These are phyloP conservation scores for Calophaca sinica DNA, from an alignment of 306 rosid genomes.

Conservation along the genomic window DNA sequence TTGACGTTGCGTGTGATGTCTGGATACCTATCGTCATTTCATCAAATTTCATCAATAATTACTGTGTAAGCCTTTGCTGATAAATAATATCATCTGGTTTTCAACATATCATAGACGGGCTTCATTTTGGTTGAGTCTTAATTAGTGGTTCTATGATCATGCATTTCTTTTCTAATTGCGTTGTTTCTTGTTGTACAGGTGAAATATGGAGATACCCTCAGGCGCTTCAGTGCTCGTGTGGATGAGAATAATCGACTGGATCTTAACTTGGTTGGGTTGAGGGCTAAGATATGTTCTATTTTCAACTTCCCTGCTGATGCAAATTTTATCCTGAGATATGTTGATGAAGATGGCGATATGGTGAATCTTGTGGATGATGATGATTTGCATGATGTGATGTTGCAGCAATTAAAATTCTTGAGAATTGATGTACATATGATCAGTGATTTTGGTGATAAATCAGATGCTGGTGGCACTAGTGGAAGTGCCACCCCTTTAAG, in stretches of 20 bases:
- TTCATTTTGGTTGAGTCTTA: conserved; percentile 24
- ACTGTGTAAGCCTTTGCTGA: conserved; percentile 1
- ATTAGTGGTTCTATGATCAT: conserved; percentile 5
- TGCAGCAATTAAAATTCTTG: conserved; percentile 74
- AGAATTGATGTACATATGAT: conserved; percentile 66
- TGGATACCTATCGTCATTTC: neutral
- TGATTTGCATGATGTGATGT: conserved; percentile 79
- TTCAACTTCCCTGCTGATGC: conserved; percentile 63
- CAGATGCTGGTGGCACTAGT: conserved; percentile 55
- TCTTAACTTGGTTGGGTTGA: conserved; percentile 73
- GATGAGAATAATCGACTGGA: conserved; percentile 60
- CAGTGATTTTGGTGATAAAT: conserved; percentile 45
- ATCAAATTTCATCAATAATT: neutral
- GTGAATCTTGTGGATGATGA: conserved; percentile 82
- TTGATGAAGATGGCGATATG: conserved; percentile 92
- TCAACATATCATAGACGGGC: neutral
- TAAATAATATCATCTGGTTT: neutral
- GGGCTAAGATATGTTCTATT: conserved; percentile 60
- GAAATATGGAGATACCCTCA: conserved; percentile 69
- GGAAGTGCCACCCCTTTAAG: conserved; percentile 66
- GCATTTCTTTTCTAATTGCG: neutral
- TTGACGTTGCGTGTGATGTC: neutral
- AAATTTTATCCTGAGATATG: conserved; percentile 64
- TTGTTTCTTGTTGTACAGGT: conserved; percentile 55
- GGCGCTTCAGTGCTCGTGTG: conserved; percentile 78